phyloP scores from a whole-genome alignment of 768 basidiomycete species.

The Boletales sp. region DNA sequence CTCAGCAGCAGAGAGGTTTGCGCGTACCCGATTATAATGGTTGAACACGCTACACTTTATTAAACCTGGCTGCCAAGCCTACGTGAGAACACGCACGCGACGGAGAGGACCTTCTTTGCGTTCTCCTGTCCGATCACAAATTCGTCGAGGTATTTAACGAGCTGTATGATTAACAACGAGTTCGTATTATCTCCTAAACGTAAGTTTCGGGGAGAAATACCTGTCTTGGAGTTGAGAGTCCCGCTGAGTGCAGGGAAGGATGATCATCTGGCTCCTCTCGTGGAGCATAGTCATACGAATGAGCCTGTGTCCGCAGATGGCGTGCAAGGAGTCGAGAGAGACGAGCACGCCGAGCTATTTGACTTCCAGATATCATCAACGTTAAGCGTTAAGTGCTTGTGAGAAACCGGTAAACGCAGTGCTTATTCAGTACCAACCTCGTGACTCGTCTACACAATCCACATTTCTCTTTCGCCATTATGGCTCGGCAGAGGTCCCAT shows the following conservation, averaged over 20 bases:
- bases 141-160: slow-evolving; percentile 81
- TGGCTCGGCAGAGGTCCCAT: slow-evolving; percentile 47
- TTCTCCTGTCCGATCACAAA: slow-evolving; percentile 89
- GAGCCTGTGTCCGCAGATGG: slow-evolving; percentile 54
- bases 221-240: slow-evolving; percentile 59
- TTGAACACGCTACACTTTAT: slow-evolving; percentile 72
- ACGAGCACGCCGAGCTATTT: slow-evolving; percentile 24
- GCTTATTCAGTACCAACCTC: not conserved
- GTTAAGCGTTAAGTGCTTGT: no score
- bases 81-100: slow-evolving; percentile 65
- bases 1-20: slow-evolving; percentile 55
- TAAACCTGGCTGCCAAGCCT: slow-evolving; percentile 1
- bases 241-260: slow-evolving; percentile 39
- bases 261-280: slow-evolving; percentile 31
- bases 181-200: not conserved
- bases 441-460: no score
- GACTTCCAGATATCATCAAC: slow-evolving; percentile 20
- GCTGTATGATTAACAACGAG: slow-evolving; percentile 39
- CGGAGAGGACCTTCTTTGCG: slow-evolving; percentile 91
- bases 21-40: slow-evolving; percentile 86
- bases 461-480: slow-evolving; percentile 16
- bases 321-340: slow-evolving; percentile 30
- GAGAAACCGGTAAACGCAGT: not conserved
- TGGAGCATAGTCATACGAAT: slow-evolving; percentile 39
- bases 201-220: slow-evolving; percentile 20